A percentile compares a stretch with the other conserved stretches of the same genome.
phyloP scores from a whole-genome alignment of 2,329 filamentous ascomycete genomes.

The Sporothrix globosa region DNA sequence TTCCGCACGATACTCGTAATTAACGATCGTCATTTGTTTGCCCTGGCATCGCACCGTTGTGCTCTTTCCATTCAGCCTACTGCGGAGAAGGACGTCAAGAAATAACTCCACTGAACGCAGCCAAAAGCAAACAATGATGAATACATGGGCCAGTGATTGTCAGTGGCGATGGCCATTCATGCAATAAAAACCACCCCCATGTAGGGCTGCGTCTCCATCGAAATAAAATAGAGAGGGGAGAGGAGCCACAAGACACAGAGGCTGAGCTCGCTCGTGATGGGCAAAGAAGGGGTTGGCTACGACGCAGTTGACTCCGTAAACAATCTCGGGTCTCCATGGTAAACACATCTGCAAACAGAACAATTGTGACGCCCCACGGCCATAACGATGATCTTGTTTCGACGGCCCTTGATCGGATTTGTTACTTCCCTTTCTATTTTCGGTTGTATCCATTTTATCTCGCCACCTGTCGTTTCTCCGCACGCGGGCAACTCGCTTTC shows the following conservation, averaged over 20 bases:
- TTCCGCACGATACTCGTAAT: conserved; percentile 10
- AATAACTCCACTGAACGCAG: too few relatives aligned
- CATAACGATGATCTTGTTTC: conserved; percentile 16
- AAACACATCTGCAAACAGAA: background rate
- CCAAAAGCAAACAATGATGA: background rate
- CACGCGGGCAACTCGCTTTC: conserved; percentile 21
- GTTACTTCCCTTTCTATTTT: conserved; percentile 10
- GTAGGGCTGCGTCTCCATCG: conserved; percentile 14
- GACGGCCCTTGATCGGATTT: background rate
- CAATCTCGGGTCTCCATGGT: conserved; percentile 29
- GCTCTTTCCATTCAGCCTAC: too few relatives aligned
- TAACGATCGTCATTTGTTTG: background rate
- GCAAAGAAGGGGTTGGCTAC: conserved; percentile 11
- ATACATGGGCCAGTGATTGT: background rate
- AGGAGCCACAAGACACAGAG: conserved; percentile 5
- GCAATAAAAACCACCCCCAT: conserved; percentile 8
- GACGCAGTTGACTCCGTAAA: conserved; percentile 26
- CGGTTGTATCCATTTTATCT: background rate
- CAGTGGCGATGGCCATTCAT: background rate
- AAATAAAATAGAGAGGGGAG: background rate
- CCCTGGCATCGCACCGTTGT: too few relatives aligned
- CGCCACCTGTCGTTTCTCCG: conserved; percentile 19
- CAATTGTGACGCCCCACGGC: too few relatives aligned
- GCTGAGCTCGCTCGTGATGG: conserved; percentile 27
- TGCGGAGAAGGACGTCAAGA: too few relatives aligned